Percentiles rank a stretch among this genome's conserved stretches.
phyloP scores from a whole-genome alignment of 148 eudicot species.

The Chenopodium suecicum region DNA sequence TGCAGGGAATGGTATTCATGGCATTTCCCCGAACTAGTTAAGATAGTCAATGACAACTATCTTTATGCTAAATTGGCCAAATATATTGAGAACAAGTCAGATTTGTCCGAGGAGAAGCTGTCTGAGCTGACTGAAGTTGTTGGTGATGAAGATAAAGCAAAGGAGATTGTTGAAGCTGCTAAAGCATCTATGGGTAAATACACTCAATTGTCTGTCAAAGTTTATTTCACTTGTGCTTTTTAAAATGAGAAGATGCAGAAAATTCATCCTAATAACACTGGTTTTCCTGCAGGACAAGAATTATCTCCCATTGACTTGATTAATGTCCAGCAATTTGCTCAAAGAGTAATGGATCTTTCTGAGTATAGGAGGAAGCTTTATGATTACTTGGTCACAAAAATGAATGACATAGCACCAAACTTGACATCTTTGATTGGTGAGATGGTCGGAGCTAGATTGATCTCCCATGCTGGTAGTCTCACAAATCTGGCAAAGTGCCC shows the following conservation, averaged over 20 bases:
- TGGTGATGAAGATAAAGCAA: slow-evolving; percentile 98
- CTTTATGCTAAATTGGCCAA: slow-evolving; percentile 83
- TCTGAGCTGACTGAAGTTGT: slow-evolving; percentile 71
- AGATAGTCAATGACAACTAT: slow-evolving; percentile 88
- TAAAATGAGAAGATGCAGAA: not conserved
- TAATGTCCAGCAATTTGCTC: slow-evolving; percentile 88
- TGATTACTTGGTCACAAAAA: slow-evolving; percentile 81
- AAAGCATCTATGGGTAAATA: slow-evolving; percentile 93
- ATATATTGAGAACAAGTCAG: slow-evolving; percentile 74
- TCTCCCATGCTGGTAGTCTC: slow-evolving; percentile 98
- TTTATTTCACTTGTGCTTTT: not conserved
- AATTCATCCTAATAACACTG: not conserved
- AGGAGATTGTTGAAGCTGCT: slow-evolving; percentile 91
- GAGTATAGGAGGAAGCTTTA: slow-evolving; percentile 86
- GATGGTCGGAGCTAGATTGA: slow-evolving; percentile 93
- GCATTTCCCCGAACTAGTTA: slow-evolving; percentile 95
- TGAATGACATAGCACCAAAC: slow-evolving; percentile 95
- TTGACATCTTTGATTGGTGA: slow-evolving; percentile 95
- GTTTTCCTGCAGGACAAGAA: slow-evolving; percentile 72
- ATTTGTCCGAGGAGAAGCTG: slow-evolving; percentile 67
- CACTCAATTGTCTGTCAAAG: not conserved
- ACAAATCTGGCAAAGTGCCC: slow-evolving; percentile 99
- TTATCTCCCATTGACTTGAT: slow-evolving; percentile 85
- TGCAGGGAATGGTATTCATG: slow-evolving; percentile 96
- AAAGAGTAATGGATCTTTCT: slow-evolving; percentile 91